phyloP scores from a whole-genome alignment of 345 rosid genomes.

The Bruguiera parviflora region DNA sequence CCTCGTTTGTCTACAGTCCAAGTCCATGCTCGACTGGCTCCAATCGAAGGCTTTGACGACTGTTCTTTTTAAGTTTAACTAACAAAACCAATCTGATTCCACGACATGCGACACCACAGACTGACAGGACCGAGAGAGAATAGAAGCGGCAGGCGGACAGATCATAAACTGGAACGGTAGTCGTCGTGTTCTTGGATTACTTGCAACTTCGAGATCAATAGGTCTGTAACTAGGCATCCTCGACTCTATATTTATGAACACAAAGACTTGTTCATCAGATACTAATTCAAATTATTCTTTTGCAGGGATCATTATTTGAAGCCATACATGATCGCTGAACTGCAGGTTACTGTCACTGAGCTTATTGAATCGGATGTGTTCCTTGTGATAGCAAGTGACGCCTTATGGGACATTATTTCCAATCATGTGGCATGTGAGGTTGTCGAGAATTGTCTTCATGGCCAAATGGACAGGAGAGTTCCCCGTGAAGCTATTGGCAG shows the following conservation, averaged over 20 bases:
- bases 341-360: constrained; percentile 29
- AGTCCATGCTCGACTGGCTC: too few species aligned
- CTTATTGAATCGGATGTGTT: constrained; percentile 27
- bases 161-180: constrained; percentile 14
- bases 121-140: constrained; percentile 24
- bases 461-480: constrained; percentile 9
- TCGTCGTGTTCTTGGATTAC: constrained; percentile 17
- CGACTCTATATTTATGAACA: background rate
- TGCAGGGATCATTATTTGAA: constrained; percentile 35
- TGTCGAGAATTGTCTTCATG: constrained; percentile 18
- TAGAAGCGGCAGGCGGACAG: constrained; percentile 28
- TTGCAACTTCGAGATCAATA: constrained; percentile 27
- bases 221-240: constrained; percentile 6
- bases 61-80: too few species aligned
- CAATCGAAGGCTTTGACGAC: too few species aligned
- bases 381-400: constrained; percentile 32
- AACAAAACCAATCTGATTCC: too few species aligned
- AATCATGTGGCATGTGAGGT: constrained; percentile 37
- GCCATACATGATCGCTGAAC: constrained; percentile 28
- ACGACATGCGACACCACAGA: constrained; percentile 1
- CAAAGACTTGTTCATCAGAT: too few species aligned
- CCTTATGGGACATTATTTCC: constrained; percentile 42
- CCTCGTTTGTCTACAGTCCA: too few species aligned
- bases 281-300: background rate
- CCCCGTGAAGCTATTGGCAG: constrained; percentile 6